Percentiles rank a stretch among this genome's conserved stretches.
Evolutionary conservation across 148 eudicot species (phyloP).

Genomic region (Vaccinium myrtillus): DNA sequence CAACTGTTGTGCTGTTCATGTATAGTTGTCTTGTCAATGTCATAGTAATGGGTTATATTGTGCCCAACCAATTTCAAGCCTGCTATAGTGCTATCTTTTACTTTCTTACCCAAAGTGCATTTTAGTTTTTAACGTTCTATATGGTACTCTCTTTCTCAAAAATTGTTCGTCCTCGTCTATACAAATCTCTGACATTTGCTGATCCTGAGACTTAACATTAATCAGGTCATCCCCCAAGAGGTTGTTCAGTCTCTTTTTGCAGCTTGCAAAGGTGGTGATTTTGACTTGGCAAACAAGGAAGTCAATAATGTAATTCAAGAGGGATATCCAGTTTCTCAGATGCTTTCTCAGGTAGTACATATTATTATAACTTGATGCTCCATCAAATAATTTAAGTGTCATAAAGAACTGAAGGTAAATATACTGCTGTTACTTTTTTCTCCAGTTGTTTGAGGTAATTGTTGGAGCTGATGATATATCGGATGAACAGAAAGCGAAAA

Average conservation of each 20-base stretch:
- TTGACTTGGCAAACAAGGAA: conserved; percentile 80
- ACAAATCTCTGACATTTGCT: not conserved
- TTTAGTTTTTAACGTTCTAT: not conserved
- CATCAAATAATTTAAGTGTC: conserved; percentile 2
- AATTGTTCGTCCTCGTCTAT: not conserved
- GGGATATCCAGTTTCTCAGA: conserved; percentile 93
- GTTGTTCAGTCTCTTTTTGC: conserved; percentile 67
- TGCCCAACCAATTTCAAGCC: not conserved
- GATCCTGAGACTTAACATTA: conserved; percentile 1
- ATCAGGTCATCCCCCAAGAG: conserved; percentile 77
- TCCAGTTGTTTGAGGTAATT: conserved; percentile 74
- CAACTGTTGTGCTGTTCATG: not conserved
- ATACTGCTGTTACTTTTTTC: conserved; percentile 1
- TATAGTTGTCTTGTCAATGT: not conserved
- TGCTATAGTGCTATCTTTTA: not conserved
- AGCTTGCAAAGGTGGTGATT: conserved; percentile 83
- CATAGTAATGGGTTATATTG: not conserved
- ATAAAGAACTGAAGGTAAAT: conserved; percentile 16
- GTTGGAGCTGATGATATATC: conserved; percentile 57
- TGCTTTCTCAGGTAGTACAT: conserved; percentile 82
- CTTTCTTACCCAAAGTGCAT: not conserved
- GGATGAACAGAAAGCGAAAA: conserved; percentile 85
- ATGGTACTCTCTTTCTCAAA: not conserved
- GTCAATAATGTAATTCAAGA: conserved; percentile 77
- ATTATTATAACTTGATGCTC: not conserved